phyloP scores from a whole-genome alignment of 805 yeast species.

The Starmerella stellata region DNA sequence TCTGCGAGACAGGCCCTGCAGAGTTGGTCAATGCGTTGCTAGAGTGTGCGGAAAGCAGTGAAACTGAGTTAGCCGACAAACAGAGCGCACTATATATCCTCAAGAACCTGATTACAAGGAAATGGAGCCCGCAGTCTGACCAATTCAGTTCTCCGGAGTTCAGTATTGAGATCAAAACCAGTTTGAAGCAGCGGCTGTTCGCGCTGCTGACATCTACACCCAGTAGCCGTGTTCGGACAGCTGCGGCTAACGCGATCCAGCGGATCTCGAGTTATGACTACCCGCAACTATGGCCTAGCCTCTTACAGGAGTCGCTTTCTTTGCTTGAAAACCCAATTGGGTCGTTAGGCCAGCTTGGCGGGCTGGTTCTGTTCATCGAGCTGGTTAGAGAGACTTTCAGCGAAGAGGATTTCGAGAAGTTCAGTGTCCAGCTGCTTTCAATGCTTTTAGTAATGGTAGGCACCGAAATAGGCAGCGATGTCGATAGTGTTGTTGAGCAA shows the following conservation, averaged over 20 bases:
- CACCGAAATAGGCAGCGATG: not conserved
- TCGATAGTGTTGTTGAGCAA: not conserved
- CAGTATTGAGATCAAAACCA: conserved; percentile 32
- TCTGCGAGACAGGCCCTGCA: too few relatives aligned
- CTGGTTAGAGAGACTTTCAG: conserved; percentile 71
- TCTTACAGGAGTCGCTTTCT: conserved; percentile 20
- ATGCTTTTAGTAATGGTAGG: not conserved
- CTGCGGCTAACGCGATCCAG: conserved; percentile 56
- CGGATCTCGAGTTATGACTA: conserved; percentile 78
- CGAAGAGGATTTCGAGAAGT: conserved; percentile 58
- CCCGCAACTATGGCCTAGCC: conserved; percentile 90
- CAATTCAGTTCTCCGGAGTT: conserved; percentile 55
- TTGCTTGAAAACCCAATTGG: conserved; percentile 26
- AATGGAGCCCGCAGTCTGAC: conserved; percentile 73
- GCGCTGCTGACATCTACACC: conserved; percentile 31
- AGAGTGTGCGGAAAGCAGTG: not conserved
- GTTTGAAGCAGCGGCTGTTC: conserved; percentile 36
- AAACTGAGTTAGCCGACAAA: conserved; percentile 33
- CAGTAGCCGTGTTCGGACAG: conserved; percentile 33
- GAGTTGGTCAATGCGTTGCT: too few relatives aligned
- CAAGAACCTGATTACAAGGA: conserved; percentile 47
- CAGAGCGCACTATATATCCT: conserved; percentile 33
- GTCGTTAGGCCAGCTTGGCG: conserved; percentile 28
- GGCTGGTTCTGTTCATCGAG: conserved; percentile 31
- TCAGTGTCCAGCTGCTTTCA: not conserved